phyloP scores from a whole-genome alignment of 2,329 filamentous ascomycete species.

The Aureobasidium sp. region DNA sequence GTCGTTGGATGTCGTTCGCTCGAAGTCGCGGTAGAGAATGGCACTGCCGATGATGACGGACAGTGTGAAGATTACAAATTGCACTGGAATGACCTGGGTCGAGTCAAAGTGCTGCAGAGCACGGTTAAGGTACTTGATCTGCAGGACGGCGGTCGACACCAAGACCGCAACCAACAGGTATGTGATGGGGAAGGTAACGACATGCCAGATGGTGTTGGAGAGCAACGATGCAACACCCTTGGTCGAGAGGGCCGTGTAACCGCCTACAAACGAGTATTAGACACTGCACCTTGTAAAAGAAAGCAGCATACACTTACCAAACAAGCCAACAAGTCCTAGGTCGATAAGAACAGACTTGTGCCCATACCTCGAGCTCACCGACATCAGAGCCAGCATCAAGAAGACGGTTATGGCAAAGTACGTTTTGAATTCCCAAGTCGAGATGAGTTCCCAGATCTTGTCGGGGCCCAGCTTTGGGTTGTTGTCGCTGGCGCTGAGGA shows the following conservation, averaged over 20 bases:
- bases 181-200: slow-evolving; percentile 84
- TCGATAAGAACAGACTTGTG: slow-evolving; percentile 82
- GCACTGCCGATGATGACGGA: slow-evolving; percentile 93
- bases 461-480: slow-evolving; percentile 87
- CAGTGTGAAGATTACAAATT: slow-evolving; percentile 94
- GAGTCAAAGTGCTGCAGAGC: slow-evolving; percentile 89
- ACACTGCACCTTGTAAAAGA: not conserved
- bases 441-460: slow-evolving; percentile 84
- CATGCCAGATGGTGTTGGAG: slow-evolving; percentile 80
- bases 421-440: slow-evolving; percentile 78
- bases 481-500: slow-evolving; percentile 79
- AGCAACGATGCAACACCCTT: slow-evolving; percentile 95
- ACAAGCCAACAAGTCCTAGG: slow-evolving; percentile 83
- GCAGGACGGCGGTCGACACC: slow-evolving; percentile 80
- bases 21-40: slow-evolving; percentile 88
- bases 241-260: slow-evolving; percentile 92
- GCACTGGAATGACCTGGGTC: slow-evolving; percentile 93
- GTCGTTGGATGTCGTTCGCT: slow-evolving; percentile 65
- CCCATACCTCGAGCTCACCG: slow-evolving; percentile 77
- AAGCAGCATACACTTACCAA: slow-evolving; percentile 51
- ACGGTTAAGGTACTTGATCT: slow-evolving; percentile 92
- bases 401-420: slow-evolving; percentile 71
- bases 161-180: slow-evolving; percentile 78
- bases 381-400: slow-evolving; percentile 71
- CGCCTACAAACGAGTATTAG: slow-evolving; percentile 46